phyloP scores from a whole-genome alignment of 345 rosid species.

The Eutrema japonicum region DNA sequence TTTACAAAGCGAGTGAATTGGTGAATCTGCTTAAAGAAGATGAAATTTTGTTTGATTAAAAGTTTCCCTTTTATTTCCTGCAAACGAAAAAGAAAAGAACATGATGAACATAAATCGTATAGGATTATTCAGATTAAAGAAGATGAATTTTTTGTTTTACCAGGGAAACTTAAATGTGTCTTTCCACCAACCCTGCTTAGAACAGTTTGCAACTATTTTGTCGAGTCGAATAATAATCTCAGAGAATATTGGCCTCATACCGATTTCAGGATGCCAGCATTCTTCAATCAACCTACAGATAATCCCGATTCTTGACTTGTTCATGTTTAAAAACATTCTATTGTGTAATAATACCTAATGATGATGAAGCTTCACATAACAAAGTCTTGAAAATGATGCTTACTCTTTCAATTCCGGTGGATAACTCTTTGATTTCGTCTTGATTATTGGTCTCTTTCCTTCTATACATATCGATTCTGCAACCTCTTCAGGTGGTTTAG shows the following conservation, averaged over 20 bases:
- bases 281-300: conserved; percentile 80
- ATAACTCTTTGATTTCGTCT: conserved; percentile 60
- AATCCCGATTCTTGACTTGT: conserved; percentile 5
- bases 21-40: conserved; percentile 16
- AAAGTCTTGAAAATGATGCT: conserved; percentile 38
- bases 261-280: conserved; percentile 76
- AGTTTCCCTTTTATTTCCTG: conserved; percentile 39
- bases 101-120: background rate
- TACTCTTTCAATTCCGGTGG: conserved; percentile 69
- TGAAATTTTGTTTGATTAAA: too few relatives aligned
- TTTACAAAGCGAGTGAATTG: conserved; percentile 17
- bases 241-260: conserved; percentile 70
- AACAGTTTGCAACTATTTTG: conserved; percentile 65
- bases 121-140: conserved; percentile 2
- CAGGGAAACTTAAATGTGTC: conserved; percentile 95
- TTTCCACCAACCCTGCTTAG: conserved; percentile 96
- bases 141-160: conserved; percentile 41
- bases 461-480: conserved; percentile 66
- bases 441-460: conserved; percentile 72
- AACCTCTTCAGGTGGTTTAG: conserved; percentile 70
- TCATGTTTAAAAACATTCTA: background rate
- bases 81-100: background rate
- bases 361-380: conserved; percentile 1
- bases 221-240: conserved; percentile 85
- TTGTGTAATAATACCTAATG: background rate